A percentile compares a stretch with the other conserved stretches of the same genome.
Evolutionary conservation across 495 filamentous ascomycete genomes (phyloP).

Genomic region (Jackrogersella multiformis): DNA sequence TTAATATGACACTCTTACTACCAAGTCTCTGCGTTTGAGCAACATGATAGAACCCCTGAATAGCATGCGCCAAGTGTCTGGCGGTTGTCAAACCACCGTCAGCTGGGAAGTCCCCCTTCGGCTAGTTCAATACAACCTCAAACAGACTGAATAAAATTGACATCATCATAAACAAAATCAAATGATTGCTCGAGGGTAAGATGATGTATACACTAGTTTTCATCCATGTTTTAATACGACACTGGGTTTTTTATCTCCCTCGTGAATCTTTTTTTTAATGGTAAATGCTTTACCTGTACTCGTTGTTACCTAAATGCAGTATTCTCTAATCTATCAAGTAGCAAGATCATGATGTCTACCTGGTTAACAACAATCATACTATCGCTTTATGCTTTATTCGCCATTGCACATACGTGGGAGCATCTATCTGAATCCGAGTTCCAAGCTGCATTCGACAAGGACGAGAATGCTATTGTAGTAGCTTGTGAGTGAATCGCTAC

Average conservation of each 20-base stretch:
- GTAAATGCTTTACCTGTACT: too few species aligned
- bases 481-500: constrained; percentile 21
- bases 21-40: not conserved
- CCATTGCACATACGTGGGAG: constrained; percentile 13
- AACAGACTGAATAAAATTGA: too few species aligned
- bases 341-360: not conserved
- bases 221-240: too few species aligned
- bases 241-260: too few species aligned
- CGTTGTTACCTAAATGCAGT: too few species aligned
- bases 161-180: too few species aligned
- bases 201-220: too few species aligned
- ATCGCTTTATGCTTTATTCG: not conserved
- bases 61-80: not conserved
- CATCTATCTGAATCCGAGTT: constrained; percentile 18
- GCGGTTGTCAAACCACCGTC: not conserved
- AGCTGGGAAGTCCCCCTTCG: too few species aligned
- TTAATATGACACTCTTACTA: too few species aligned
- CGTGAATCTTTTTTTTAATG: too few species aligned
- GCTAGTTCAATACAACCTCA: too few species aligned
- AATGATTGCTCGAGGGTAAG: too few species aligned
- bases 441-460: constrained; percentile 1
- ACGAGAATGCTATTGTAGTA: constrained; percentile 4
- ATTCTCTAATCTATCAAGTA: not conserved
- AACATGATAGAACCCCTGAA: not conserved
- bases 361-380: not conserved